Conservation (phyloP, 2,329 filamentous ascomycete species). For the Talaromyces sp. region DNA sequence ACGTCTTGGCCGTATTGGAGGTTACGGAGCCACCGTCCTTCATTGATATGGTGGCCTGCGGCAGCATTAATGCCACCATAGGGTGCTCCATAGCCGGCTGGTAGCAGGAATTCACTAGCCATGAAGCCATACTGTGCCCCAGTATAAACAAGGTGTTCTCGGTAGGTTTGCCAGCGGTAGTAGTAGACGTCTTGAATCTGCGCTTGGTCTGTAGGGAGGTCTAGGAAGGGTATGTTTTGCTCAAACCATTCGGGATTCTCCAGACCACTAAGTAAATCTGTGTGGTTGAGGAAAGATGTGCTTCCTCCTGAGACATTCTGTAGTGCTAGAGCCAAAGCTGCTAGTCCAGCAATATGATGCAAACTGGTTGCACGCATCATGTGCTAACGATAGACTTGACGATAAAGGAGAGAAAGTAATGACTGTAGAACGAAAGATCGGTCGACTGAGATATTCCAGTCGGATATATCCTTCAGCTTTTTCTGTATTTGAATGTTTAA, state of each 20-base stretch:
- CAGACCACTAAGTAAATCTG: background rate
- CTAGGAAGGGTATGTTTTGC: background rate
- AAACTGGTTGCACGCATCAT: background rate
- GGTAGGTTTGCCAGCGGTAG: constrained; percentile 42
- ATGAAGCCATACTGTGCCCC: constrained; percentile 36
- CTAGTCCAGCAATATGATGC: background rate
- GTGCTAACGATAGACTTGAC: background rate
- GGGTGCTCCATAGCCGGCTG: constrained; percentile 38
- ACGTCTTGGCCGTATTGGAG: constrained; percentile 42
- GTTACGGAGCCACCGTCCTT: constrained; percentile 42
- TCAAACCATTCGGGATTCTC: background rate
- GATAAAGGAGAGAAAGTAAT: background rate
- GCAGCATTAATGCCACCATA: constrained; percentile 42
- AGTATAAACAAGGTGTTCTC: constrained; percentile 40
- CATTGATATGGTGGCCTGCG: constrained; percentile 39
- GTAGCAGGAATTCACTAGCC: constrained; percentile 42
- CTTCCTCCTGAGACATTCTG: background rate
- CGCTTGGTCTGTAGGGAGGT: background rate
- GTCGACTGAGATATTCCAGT: background rate
- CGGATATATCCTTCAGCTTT: background rate
- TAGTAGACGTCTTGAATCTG: constrained; percentile 37
- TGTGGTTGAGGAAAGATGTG: background rate
- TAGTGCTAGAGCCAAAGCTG: background rate
- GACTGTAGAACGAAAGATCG: background rate
- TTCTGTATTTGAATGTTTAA: background rate